These are phyloP conservation scores for Tricholoma saponaceum DNA, from an alignment of 768 basidiomycete genomes.

Conservation along the genomic window DNA sequence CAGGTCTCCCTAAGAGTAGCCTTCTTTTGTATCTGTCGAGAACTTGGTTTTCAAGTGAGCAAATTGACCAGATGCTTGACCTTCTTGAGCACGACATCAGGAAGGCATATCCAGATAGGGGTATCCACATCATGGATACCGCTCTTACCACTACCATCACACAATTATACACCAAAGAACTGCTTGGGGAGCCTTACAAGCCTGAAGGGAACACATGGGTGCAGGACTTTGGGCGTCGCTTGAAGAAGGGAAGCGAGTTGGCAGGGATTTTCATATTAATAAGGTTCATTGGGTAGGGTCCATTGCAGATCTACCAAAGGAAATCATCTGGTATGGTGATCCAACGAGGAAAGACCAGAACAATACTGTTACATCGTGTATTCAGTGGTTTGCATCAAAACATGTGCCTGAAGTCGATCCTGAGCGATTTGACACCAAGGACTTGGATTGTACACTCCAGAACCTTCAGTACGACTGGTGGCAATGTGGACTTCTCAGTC, in stretches of 20 bases:
- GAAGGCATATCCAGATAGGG: not conserved
- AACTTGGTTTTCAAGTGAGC: conserved; percentile 13
- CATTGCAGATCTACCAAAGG: conserved; percentile 2
- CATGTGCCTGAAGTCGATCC: no score
- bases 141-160: not conserved
- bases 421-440: no score
- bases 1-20: not conserved
- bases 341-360: no score
- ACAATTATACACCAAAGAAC: no score
- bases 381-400: no score
- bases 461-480: no score
- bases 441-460: no score
- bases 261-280: conserved; percentile 14
- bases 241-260: not conserved
- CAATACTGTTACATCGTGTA: no score
- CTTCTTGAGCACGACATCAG: conserved; percentile 5
- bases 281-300: conserved; percentile 18
- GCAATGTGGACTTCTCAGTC: no score
- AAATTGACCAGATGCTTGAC: conserved; percentile 10
- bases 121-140: conserved; percentile 10
- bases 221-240: not conserved
- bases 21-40: conserved; percentile 12
- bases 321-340: not conserved
- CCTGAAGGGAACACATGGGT: no score
- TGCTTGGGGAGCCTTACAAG: no score